phyloP scores from a whole-genome alignment of 148 eudicot species.

The Silene latifolia region DNA sequence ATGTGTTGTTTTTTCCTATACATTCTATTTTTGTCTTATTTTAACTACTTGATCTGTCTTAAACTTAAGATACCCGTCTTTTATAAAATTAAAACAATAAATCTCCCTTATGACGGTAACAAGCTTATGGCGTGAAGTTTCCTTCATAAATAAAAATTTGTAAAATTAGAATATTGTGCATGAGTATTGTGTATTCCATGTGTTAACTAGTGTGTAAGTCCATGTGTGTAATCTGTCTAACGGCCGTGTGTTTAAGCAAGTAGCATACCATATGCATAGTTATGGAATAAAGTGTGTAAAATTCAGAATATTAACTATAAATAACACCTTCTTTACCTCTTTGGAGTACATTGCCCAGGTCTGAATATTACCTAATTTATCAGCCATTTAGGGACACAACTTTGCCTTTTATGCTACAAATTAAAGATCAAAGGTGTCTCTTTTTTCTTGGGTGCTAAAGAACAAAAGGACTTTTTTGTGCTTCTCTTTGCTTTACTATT shows the following conservation, averaged over 20 bases:
- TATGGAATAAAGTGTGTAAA: not conserved
- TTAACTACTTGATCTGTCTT: no score
- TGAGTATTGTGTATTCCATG: no score
- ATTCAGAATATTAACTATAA: not conserved
- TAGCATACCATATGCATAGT: not conserved
- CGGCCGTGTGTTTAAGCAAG: not conserved
- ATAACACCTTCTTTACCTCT: not conserved
- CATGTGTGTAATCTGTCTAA: not conserved
- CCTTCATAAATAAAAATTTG: no score
- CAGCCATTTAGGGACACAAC: not conserved
- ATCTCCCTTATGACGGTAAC: no score
- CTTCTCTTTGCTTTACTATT: not conserved
- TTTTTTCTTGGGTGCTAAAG: no score
- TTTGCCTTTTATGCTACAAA: constrained; percentile 17
- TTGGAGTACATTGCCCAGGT: not conserved
- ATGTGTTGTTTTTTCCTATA: no score
- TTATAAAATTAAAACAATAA: no score
- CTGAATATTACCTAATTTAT: constrained; percentile 3
- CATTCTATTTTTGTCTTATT: no score
- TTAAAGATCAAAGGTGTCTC: not conserved
- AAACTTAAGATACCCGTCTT: no score
- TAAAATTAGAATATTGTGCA: no score
- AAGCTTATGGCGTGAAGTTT: no score
- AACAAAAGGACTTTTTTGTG: not conserved
- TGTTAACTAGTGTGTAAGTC: no score